These are phyloP conservation scores for Crithidia brevicula DNA, from an alignment of 208 protist species.

Conservation along the genomic window DNA sequence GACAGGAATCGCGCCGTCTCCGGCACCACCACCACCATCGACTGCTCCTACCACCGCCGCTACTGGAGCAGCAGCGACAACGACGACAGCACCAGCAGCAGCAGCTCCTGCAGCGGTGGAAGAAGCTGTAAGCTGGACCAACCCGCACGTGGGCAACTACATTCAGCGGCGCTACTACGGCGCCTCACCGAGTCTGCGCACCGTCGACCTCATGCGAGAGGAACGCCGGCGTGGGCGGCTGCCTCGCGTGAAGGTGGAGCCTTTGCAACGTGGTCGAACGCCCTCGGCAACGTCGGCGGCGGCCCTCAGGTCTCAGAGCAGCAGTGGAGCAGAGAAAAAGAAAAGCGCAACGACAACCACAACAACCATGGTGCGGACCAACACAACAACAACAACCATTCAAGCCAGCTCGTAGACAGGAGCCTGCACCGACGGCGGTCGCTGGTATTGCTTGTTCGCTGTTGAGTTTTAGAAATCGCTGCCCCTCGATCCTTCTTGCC, in stretches of 20 bases:
- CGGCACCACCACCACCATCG: not conserved
- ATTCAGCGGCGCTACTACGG: conserved; percentile 90
- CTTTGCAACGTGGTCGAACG: conserved; percentile 30
- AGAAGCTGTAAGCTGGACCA: conserved; percentile 64
- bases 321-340: not conserved
- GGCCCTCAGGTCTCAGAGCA: not conserved
- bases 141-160: conserved; percentile 88
- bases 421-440: too few relatives aligned
- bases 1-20: not conserved
- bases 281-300: conserved; percentile 9
- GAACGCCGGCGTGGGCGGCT: conserved; percentile 33
- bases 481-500: too few relatives aligned
- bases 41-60: not conserved
- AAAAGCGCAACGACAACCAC: too few relatives aligned
- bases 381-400: too few relatives aligned
- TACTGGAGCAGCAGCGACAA: not conserved
- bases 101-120: not conserved
- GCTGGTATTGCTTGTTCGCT: too few relatives aligned
- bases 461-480: too few relatives aligned
- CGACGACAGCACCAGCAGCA: not conserved
- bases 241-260: conserved; percentile 68
- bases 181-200: conserved; percentile 79
- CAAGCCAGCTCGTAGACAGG: too few relatives aligned
- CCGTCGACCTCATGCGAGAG: conserved; percentile 62
- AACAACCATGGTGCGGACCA: too few relatives aligned